Evolutionary conservation across 2,329 filamentous ascomycete species (phyloP).

Genomic region (Fusarium anthophilum): DNA sequence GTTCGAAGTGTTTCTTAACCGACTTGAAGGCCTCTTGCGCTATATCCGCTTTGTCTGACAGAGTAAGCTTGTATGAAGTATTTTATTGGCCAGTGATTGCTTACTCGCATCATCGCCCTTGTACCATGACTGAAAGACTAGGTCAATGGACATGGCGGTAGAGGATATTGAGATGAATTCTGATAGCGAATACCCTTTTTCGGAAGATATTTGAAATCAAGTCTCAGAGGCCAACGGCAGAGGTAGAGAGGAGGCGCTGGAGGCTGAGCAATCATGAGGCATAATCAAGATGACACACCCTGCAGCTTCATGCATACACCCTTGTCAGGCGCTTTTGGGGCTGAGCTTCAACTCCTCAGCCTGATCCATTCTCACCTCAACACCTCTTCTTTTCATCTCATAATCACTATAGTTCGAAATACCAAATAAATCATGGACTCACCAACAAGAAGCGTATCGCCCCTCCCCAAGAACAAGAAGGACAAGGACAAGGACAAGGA

Average conservation of each 20-base stretch:
- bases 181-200: rapidly evolving
- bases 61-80: not conserved
- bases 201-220: rapidly evolving
- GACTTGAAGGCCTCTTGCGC: not conserved
- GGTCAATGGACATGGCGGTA: not conserved
- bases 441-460: not conserved
- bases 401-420: rapidly evolving
- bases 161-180: not conserved
- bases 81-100: not conserved
- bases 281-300: not conserved
- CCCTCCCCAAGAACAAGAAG: not conserved
- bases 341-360: not conserved
- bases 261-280: not conserved
- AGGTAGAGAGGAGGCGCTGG: not conserved
- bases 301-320: not conserved
- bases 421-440: not conserved
- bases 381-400: not conserved
- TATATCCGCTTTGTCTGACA: not conserved
- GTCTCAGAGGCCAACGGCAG: rapidly evolving
- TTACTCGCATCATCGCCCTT: not conserved
- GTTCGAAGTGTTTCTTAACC: not conserved
- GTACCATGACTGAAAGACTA: not conserved
- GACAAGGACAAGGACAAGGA: not conserved
- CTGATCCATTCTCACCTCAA: not conserved
- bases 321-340: not conserved